These are phyloP conservation scores for Diaporthe longicolla DNA, from an alignment of 2,329 filamentous ascomycete species.

Conservation along the genomic window DNA sequence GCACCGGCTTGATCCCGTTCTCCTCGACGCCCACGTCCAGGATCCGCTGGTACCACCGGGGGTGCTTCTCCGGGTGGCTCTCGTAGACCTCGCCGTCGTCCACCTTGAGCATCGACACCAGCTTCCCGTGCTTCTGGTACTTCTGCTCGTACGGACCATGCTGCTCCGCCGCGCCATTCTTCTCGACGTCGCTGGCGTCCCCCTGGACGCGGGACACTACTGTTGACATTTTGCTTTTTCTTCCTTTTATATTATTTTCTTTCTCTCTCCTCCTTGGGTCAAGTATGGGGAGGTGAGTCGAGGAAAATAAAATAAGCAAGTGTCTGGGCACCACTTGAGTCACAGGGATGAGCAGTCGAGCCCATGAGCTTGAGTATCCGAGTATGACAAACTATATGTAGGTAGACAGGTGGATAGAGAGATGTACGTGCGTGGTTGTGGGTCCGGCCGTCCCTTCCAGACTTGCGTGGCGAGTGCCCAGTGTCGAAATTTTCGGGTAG, in stretches of 20 bases:
- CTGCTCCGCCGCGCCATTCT: slow-evolving; percentile 32
- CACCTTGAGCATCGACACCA: slow-evolving; percentile 47
- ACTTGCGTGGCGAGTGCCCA: slow-evolving; percentile 12
- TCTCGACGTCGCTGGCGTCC: slow-evolving; percentile 44
- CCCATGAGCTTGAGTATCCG: background rate
- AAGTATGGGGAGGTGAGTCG: too few species aligned
- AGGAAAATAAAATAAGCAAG: background rate
- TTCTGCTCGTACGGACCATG: slow-evolving; percentile 11
- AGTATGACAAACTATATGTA: background rate
- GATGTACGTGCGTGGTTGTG: slow-evolving; percentile 7
- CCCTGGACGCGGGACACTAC: background rate
- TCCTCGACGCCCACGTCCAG: slow-evolving; percentile 64
- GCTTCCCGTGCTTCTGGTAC: slow-evolving; percentile 42
- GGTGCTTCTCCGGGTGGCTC: slow-evolving; percentile 48
- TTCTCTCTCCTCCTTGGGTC: background rate
- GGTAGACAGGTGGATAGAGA: background rate
- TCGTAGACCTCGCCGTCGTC: slow-evolving; percentile 54
- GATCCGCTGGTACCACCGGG: slow-evolving; percentile 59
- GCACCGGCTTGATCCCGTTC: slow-evolving; percentile 70
- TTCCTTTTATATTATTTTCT: background rate
- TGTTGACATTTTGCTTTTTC: slow-evolving; percentile 36
- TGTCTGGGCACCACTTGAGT: background rate
- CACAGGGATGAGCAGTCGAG: background rate
- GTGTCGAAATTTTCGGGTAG: slow-evolving; percentile 26
- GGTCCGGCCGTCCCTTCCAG: background rate